phyloP scores from a whole-genome alignment of 306 rosid genomes.

The Lupinus albus region DNA sequence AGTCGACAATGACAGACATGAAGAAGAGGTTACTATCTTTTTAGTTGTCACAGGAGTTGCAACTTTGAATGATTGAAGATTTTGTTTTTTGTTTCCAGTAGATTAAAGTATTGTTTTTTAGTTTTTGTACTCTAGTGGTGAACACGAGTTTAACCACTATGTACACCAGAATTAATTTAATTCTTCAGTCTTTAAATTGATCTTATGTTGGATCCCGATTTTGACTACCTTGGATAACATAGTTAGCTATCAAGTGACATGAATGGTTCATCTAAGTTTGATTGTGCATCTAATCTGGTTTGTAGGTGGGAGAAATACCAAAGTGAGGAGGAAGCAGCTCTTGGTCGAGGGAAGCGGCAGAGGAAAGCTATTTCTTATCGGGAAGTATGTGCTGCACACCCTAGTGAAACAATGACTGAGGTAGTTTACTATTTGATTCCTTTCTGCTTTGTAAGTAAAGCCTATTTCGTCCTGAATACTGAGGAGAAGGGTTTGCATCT shows the following conservation, averaged over 20 bases:
- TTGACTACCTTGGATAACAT: not conserved
- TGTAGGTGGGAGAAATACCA: conserved; percentile 97
- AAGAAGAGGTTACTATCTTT: too few species aligned
- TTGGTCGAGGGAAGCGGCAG: conserved; percentile 97
- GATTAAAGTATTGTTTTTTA: too few species aligned
- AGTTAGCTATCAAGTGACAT: conserved; percentile 35
- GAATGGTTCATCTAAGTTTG: conserved; percentile 23
- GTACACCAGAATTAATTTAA: too few species aligned
- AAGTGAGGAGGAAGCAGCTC: conserved; percentile 95
- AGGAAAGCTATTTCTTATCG: conserved; percentile 96
- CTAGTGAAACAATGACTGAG: conserved; percentile 77
- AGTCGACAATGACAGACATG: too few species aligned
- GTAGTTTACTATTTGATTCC: conserved; percentile 52
- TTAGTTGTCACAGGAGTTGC: too few species aligned
- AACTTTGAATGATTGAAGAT: too few species aligned
- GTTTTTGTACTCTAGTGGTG: too few species aligned
- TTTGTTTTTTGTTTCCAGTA: too few species aligned
- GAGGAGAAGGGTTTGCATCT: conserved; percentile 20
- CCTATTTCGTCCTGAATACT: conserved; percentile 28
- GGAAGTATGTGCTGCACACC: conserved; percentile 90
- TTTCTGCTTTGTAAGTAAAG: conserved; percentile 40
- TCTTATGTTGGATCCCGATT: too few species aligned
- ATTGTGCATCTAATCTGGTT: conserved; percentile 39
- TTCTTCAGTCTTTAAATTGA: too few species aligned
- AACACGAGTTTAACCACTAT: too few species aligned